phyloP scores from a whole-genome alignment of 2,329 filamentous ascomycete genomes.

The Pseudogymnoascus sp. region DNA sequence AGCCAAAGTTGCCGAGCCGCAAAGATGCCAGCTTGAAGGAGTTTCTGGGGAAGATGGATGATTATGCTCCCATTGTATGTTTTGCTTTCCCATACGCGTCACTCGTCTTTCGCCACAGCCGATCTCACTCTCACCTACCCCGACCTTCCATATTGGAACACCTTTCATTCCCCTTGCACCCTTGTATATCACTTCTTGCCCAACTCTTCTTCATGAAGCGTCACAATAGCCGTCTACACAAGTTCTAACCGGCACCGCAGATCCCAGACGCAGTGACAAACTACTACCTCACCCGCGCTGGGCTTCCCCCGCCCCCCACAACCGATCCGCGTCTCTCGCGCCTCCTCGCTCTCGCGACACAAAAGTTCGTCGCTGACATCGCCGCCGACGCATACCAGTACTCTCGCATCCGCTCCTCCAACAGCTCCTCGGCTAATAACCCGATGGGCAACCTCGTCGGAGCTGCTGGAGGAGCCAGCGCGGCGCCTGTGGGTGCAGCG shows the following conservation, averaged over 20 bases:
- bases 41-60: constrained; percentile 93
- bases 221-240: neutral
- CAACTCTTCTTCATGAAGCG: neutral
- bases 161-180: neutral
- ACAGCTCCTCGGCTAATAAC: constrained; percentile 78
- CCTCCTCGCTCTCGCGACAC: constrained; percentile 90
- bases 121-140: neutral
- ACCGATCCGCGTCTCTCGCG: constrained; percentile 86
- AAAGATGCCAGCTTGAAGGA: constrained; percentile 91
- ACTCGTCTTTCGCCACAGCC: neutral
- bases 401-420: constrained; percentile 87
- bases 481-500: constrained; percentile 43
- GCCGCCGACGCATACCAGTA: constrained; percentile 98
- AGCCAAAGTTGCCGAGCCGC: constrained; percentile 63
- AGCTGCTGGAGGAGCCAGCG: constrained; percentile 59
- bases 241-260: constrained; percentile 36
- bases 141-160: neutral
- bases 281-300: constrained; percentile 95
- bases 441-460: constrained; percentile 81
- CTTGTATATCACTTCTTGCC: neutral
- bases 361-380: constrained; percentile 97
- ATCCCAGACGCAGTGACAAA: constrained; percentile 96
- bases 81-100: neutral
- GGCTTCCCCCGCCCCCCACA: constrained; percentile 84
- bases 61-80: constrained; percentile 90